Percentiles rank a stretch among this genome's conserved stretches.
Evolutionary conservation across 108 stramenopile genomes (phyloP).

Genomic region (Aurantiochytrium sp.): DNA sequence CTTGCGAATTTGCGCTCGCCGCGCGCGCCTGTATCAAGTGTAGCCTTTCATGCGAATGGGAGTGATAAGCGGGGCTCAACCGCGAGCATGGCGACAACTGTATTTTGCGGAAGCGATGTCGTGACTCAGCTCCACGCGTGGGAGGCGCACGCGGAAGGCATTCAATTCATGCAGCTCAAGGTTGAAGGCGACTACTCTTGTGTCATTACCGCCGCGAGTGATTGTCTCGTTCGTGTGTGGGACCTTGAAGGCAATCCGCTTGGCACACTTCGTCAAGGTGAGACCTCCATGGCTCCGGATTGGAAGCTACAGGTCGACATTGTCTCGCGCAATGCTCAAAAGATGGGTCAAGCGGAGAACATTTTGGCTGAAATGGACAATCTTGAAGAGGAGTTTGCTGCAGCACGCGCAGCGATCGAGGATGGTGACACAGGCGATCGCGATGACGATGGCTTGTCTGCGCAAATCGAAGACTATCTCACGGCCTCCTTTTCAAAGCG

Average conservation of each 20-base stretch:
- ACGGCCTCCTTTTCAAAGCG: neutral
- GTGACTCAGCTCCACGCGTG: neutral
- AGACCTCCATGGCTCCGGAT: neutral
- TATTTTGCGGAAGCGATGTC: neutral
- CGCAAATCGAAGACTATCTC: neutral
- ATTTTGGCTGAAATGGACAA: neutral
- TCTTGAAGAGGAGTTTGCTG: neutral
- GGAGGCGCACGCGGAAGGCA: neutral
- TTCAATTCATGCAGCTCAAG: neutral
- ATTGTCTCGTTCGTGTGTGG: neutral
- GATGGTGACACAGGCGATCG: neutral
- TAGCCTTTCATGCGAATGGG: neutral
- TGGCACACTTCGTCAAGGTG: neutral
- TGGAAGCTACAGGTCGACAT: neutral
- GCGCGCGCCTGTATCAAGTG: neutral
- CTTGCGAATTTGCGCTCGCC: neutral
- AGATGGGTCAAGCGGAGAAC: neutral
- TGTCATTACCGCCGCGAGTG: neutral
- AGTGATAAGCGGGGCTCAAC: too few relatives aligned
- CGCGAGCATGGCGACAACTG: neutral
- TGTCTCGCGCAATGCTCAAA: neutral
- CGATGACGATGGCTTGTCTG: neutral
- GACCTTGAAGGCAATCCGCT: constrained; percentile 1
- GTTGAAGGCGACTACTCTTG: neutral
- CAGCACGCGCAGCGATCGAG: neutral